Percentiles rank a stretch among this genome's conserved stretches.
phyloP scores from a whole-genome alignment of 371 early-diverging fungal species.

The Lichtheimia ramosa region DNA sequence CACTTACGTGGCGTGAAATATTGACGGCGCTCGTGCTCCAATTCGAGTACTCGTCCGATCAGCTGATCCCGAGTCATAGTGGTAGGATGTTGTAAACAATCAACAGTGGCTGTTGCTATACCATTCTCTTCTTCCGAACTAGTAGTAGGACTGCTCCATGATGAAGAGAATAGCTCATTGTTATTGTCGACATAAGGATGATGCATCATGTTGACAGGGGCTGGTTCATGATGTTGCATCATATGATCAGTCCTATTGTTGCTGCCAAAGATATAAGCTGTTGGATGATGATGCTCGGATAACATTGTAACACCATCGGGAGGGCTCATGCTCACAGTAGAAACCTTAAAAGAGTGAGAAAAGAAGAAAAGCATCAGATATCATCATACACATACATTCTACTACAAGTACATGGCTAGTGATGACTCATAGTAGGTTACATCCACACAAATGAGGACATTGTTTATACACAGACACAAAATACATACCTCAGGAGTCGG shows the following conservation, averaged over 20 bases:
- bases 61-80: constrained; percentile 35
- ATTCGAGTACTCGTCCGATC: constrained; percentile 33
- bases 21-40: constrained; percentile 32
- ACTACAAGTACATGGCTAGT: too few species aligned
- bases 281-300: constrained; percentile 1
- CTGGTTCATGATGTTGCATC: too few species aligned
- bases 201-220: neutral
- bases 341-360: too few species aligned
- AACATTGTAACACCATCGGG: constrained; percentile 4
- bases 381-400: too few species aligned
- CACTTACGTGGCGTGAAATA: neutral
- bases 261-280: neutral
- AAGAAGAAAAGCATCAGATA: too few species aligned
- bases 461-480: too few species aligned
- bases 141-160: neutral
- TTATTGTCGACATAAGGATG: neutral
- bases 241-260: too few species aligned
- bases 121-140: constrained; percentile 2
- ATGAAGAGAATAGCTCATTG: neutral
- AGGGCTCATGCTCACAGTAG: neutral
- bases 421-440: too few species aligned
- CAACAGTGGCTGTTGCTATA: neutral
- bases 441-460: too few species aligned
- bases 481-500: too few species aligned
- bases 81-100: constrained; percentile 5